Evolutionary conservation across 163 green algal genomes (phyloP).

Genomic region (Prototheca wickerhamii): DNA sequence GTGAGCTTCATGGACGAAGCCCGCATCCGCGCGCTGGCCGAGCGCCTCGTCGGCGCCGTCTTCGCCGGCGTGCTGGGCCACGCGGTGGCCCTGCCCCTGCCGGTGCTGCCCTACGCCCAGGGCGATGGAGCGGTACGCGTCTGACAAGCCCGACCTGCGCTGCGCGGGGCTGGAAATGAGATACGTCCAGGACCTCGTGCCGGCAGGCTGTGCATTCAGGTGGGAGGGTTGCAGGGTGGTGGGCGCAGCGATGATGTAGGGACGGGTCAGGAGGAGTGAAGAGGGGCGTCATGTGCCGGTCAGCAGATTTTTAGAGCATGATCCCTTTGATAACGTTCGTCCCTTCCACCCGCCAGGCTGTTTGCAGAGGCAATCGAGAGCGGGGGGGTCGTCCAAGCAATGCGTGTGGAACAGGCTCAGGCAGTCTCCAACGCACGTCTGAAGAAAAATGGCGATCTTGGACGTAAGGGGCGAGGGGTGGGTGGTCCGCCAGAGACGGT

Average conservation of each 20-base stretch:
- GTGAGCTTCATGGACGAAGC: conserved; percentile 77
- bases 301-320: no score
- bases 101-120: conserved; percentile 77
- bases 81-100: conserved; percentile 41
- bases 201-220: conserved; percentile 65
- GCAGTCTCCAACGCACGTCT: conserved; percentile 84
- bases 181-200: conserved; percentile 52
- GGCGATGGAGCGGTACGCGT: conserved; percentile 78
- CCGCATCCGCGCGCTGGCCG: conserved; percentile 74
- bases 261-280: no score
- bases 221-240: conserved; percentile 9
- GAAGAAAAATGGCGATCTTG: conserved; percentile 92
- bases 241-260: not conserved
- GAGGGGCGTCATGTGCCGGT: no score
- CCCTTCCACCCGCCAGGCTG: conserved; percentile 32
- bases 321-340: no score
- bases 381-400: conserved; percentile 77
- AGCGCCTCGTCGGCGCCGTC: conserved; percentile 67
- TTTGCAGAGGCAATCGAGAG: conserved; percentile 60
- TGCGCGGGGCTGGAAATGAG: conserved; percentile 70
- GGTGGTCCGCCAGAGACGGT: no score
- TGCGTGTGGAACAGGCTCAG: conserved; percentile 59
- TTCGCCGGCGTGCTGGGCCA: conserved; percentile 60
- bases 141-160: conserved; percentile 89
- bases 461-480: conserved; percentile 46